Evolutionary conservation across 2,329 filamentous ascomycete genomes (phyloP).

Genomic region (Diaporthe velutina): DNA sequence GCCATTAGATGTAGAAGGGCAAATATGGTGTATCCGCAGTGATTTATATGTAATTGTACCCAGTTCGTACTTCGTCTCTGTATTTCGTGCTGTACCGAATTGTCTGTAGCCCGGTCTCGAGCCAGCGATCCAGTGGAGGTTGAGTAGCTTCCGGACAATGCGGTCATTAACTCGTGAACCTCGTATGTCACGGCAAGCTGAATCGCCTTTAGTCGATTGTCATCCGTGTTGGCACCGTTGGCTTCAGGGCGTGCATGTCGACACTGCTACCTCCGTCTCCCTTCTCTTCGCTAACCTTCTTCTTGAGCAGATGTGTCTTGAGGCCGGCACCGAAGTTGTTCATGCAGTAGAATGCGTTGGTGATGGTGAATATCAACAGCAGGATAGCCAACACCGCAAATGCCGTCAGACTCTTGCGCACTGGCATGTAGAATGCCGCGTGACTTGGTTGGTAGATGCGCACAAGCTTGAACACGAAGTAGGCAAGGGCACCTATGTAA

Average conservation of each 20-base stretch:
- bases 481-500: slow-evolving; percentile 89
- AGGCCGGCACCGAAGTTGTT: slow-evolving; percentile 91
- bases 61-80: slow-evolving; percentile 38
- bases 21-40: slow-evolving; percentile 21
- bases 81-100: slow-evolving; percentile 38
- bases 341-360: slow-evolving; percentile 88
- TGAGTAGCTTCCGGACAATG: slow-evolving; percentile 34
- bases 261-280: slow-evolving; percentile 66
- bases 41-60: slow-evolving; percentile 35
- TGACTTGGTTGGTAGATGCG: slow-evolving; percentile 86
- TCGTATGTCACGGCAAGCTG: slow-evolving; percentile 21
- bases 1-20: slow-evolving; percentile 33
- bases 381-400: slow-evolving; percentile 95
- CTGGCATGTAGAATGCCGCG: slow-evolving; percentile 76
- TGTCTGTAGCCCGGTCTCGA: slow-evolving; percentile 26
- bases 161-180: slow-evolving; percentile 38
- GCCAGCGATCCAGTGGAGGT: slow-evolving; percentile 29
- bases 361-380: slow-evolving; percentile 88
- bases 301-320: slow-evolving; percentile 83
- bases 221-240: slow-evolving; percentile 67
- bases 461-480: slow-evolving; percentile 98
- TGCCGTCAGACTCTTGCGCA: slow-evolving; percentile 87
- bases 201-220: slow-evolving; percentile 67
- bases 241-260: slow-evolving; percentile 69
- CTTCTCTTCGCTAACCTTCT: slow-evolving; percentile 64